phyloP scores from a whole-genome alignment of 257 asterid species.

The Anisodus tanguticus region DNA sequence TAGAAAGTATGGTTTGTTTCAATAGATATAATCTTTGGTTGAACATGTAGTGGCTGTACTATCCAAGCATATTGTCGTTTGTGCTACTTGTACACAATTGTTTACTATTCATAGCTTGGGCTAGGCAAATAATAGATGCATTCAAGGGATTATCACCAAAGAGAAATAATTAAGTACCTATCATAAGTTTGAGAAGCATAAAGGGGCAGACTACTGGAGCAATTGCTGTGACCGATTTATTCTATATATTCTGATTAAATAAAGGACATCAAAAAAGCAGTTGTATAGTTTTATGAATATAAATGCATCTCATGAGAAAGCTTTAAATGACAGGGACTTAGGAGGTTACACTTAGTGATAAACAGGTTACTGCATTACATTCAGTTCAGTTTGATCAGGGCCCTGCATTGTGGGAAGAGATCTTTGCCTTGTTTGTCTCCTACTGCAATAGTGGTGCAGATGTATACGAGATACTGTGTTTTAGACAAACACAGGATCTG shows the following conservation, averaged over 20 bases:
- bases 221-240: neutral
- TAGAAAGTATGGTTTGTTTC: neutral
- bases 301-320: neutral
- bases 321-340: neutral
- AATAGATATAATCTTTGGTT: neutral
- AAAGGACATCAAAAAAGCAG: neutral
- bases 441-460: neutral
- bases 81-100: neutral
- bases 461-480: neutral
- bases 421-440: neutral
- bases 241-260: neutral
- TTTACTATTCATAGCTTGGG: neutral
- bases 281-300: neutral
- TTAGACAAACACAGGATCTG: neutral
- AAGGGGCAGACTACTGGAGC: neutral
- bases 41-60: neutral
- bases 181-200: neutral
- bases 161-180: neutral
- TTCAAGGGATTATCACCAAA: neutral
- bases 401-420: neutral
- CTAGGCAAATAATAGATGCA: neutral
- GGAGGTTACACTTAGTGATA: neutral
- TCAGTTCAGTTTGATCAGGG: neutral
- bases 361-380: neutral
- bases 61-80: neutral